Percentiles rank a stretch among this genome's conserved stretches.
Evolutionary conservation across 2,329 filamentous ascomycete genomes (phyloP).

Genomic region (Hypoxylon sp.): DNA sequence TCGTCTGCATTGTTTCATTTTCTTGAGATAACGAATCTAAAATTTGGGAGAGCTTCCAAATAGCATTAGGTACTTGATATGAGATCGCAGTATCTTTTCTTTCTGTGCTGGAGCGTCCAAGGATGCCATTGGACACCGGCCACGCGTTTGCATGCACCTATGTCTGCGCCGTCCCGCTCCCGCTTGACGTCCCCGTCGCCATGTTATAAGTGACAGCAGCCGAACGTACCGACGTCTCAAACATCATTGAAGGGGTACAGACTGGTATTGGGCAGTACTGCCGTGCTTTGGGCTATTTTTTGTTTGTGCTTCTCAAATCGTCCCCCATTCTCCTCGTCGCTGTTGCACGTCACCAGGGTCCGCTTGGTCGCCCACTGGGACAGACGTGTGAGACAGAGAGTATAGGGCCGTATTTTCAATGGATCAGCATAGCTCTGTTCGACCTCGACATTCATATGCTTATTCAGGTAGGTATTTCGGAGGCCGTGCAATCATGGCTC

Average conservation of each 20-base stretch:
- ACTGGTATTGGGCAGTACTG: constrained; percentile 39
- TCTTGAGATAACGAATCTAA: constrained; percentile 11
- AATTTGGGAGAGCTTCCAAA: constrained; percentile 7
- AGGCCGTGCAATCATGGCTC: constrained; percentile 38
- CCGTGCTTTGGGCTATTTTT: constrained; percentile 42
- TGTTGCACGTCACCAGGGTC: constrained; percentile 44
- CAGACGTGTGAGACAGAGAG: constrained; percentile 44
- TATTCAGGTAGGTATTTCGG: constrained; percentile 23
- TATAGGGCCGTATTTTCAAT: constrained; percentile 39
- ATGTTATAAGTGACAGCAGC: constrained; percentile 47
- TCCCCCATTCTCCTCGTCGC: constrained; percentile 42
- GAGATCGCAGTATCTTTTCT: constrained; percentile 29
- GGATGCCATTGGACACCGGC: constrained; percentile 32
- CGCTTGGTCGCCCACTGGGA: constrained; percentile 43
- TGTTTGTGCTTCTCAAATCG: constrained; percentile 44
- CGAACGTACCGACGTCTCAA: constrained; percentile 41
- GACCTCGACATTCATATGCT: constrained; percentile 30
- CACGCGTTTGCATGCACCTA: constrained; percentile 51
- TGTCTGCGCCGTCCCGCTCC: constrained; percentile 48
- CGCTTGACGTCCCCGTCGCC: constrained; percentile 37
- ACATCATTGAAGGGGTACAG: constrained; percentile 27
- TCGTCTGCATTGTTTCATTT: constrained; percentile 1
- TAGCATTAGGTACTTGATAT: neutral
- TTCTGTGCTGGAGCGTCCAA: constrained; percentile 15
- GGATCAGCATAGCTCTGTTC: constrained; percentile 23